A percentile compares a stretch with the other conserved stretches of the same genome.
Conservation (phyloP, 129 eudicot genomes). For the Dittrichia graveolens region DNA sequence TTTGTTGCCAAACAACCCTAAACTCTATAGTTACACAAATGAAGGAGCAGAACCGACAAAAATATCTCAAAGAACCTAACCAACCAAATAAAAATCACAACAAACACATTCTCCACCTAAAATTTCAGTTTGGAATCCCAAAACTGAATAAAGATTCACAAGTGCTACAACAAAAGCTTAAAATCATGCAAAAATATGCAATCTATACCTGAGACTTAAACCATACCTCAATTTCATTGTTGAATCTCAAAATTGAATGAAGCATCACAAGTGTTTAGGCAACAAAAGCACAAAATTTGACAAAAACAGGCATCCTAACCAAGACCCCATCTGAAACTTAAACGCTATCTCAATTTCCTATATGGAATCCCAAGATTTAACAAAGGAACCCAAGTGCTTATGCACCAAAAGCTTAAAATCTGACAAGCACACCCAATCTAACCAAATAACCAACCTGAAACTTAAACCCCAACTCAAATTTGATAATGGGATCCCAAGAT, state of each 20-base stretch:
- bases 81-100: background rate
- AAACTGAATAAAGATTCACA: constrained; percentile 6
- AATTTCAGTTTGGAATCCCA: background rate
- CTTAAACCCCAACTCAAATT: background rate
- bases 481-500: background rate
- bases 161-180: background rate
- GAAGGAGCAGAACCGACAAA: background rate
- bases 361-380: no score
- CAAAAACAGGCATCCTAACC: background rate
- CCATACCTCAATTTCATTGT: background rate
- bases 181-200: background rate
- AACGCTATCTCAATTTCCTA: no score
- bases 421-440: background rate
- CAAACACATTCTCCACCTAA: background rate
- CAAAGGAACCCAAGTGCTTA: background rate
- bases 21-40: no score
- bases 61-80: background rate
- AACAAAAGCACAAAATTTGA: background rate
- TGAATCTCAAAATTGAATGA: no score
- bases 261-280: no score
- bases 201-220: background rate
- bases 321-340: background rate
- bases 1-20: no score
- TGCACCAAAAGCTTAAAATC: background rate
- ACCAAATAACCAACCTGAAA: no score